Base-by-base conservation (phyloP, 1,284 basidiomycete genomes). In the Volvariella volvacea region DNA sequence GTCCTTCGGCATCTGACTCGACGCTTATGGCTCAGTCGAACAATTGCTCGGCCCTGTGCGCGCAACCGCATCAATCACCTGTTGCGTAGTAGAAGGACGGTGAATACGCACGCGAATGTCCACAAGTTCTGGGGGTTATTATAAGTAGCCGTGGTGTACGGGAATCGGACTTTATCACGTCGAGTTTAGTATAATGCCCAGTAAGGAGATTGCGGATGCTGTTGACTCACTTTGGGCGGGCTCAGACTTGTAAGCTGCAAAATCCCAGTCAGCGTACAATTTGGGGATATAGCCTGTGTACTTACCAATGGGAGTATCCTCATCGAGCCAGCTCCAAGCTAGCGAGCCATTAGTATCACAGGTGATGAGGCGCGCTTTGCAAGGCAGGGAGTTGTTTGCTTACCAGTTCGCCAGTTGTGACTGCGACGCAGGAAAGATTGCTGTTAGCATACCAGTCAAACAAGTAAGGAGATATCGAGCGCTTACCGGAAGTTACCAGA, bases 91-190 rank as follows among this genome's bases (percentile, higher is more conserved):
- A 17, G 39, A 8, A 2, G 19, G 12, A 3, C 2, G 37, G 36
- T 3, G 32, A 30, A n/a, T 12, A 63, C 69, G 46, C 52, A 80
- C 77, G 72, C 74, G 46, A 77, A 80, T 0, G 54, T 60, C 79
- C 80, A 82, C 16, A 82, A 53, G 39, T 73, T 75, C 47, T 80
- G 76, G 1, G 78, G 79, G 50, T 77, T 76, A 58, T 76, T 79
- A 63, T 78, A 81, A 0, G 79, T 82, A 16, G 79, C 75, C 37
- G 60, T 62, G 3, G 80, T 82, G 55, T 82, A 82, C 6, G 73
- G 62, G 59, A 81, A 80, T 15, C 72, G 74, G 54, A 73, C 76
- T 78, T 53, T 10, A 42, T 43, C n/a, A n/a, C n/a, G n/a, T n/a
- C n/a, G n/a, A n/a, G n/a, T n/a, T n/a, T n/a, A n/a, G n/a, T n/a